phyloP scores from a whole-genome alignment of 2,329 filamentous ascomycete species.

The Meredithiella fracta region DNA sequence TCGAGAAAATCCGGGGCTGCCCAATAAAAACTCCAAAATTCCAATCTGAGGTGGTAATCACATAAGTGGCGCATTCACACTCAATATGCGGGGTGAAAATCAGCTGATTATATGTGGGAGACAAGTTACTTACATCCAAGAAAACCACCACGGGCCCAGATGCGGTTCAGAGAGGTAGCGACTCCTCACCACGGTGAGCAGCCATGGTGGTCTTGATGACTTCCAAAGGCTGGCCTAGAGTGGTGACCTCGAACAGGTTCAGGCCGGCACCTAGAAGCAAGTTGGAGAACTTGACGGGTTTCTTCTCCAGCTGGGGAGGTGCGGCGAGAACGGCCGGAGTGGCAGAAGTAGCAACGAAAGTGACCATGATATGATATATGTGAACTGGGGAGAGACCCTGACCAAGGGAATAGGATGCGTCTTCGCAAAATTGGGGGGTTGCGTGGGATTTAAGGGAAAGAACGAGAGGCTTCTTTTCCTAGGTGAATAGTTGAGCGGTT shows the following conservation, averaged over 20 bases:
- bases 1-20: background rate
- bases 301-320: slow-evolving; percentile 65
- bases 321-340: slow-evolving; percentile 36
- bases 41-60: background rate
- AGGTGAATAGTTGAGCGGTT: background rate
- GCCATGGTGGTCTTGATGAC: slow-evolving; percentile 99
- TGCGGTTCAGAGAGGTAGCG: slow-evolving; percentile 59
- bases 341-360: slow-evolving; percentile 32
- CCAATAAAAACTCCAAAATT: background rate
- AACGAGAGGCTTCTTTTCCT: slow-evolving; percentile 2
- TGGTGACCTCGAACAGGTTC: slow-evolving; percentile 82
- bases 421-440: slow-evolving; percentile 40
- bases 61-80: background rate
- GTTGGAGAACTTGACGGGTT: slow-evolving; percentile 99
- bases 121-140: slow-evolving; percentile 63
- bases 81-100: background rate
- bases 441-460: slow-evolving; percentile 11
- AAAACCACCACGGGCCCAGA: slow-evolving; percentile 87
- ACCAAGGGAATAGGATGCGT: slow-evolving; percentile 94
- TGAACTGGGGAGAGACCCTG: slow-evolving; percentile 56
- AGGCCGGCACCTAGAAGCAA: slow-evolving; percentile 82
- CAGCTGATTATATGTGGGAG: background rate
- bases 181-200: slow-evolving; percentile 87
- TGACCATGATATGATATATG: slow-evolving; percentile 45
- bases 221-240: slow-evolving; percentile 67